Conservation (phyloP, 2,329 filamentous ascomycete genomes). For the Chaetothyriales sp. region DNA sequence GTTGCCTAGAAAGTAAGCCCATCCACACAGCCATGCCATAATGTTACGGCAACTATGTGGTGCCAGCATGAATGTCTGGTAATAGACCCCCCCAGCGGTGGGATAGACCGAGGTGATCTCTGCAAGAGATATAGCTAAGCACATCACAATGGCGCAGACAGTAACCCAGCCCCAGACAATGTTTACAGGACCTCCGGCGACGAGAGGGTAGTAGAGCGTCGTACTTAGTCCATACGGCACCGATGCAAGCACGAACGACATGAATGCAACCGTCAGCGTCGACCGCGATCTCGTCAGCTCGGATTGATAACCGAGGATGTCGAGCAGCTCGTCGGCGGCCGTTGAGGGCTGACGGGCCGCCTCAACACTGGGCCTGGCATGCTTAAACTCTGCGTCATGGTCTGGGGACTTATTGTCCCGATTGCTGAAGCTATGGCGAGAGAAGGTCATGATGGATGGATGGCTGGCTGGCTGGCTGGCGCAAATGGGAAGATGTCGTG, state of each 20-base stretch:
- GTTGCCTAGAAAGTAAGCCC: constrained; percentile 64
- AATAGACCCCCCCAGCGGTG: constrained; percentile 65
- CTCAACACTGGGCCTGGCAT: background rate
- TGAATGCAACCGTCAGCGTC: constrained; percentile 15
- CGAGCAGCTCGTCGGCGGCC: constrained; percentile 8
- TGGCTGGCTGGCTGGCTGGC: no score
- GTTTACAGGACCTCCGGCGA: constrained; percentile 50
- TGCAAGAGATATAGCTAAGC: constrained; percentile 53
- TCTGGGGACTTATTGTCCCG: background rate
- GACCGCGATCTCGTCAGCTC: constrained; percentile 10
- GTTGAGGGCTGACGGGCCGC: background rate
- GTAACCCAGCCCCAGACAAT: constrained; percentile 60
- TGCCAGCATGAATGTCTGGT: constrained; percentile 62
- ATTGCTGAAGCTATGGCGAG: background rate
- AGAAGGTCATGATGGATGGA: background rate
- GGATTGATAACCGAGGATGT: constrained; percentile 11
- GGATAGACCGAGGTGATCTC: constrained; percentile 65
- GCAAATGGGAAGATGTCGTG: no score
- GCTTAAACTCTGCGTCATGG: background rate
- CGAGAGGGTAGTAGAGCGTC: constrained; percentile 51
- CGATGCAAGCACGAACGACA: constrained; percentile 51
- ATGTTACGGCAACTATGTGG: constrained; percentile 45
- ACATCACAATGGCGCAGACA: constrained; percentile 55
- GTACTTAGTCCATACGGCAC: constrained; percentile 61
- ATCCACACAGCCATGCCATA: constrained; percentile 57